Evolutionary conservation across 2,329 filamentous ascomycete genomes (phyloP), one percentile per base, ranked within the genome.

Genomic region (Escovopsis sp.): DNA sequence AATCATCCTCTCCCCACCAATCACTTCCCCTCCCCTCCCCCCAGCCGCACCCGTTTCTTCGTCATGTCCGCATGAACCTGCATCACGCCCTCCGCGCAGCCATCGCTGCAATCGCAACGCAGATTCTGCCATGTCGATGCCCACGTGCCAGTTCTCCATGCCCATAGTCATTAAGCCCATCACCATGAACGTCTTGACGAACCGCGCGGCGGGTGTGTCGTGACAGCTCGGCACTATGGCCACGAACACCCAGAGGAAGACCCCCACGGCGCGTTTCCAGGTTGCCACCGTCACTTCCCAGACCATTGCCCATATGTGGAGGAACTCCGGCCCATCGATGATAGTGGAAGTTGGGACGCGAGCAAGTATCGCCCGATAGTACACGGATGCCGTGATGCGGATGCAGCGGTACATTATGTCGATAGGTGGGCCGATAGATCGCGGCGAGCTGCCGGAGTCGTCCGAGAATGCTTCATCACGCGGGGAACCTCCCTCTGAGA

Each of bases 101-200:
- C 68, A 72, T 9, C 55, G 49, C 48, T 69, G 64, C 40, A 72
- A 46, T 26, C 52, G 57, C 46, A 69, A 48, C 4, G 55, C 59
- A 1, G 57, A 59, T 12, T 53, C 53, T 23, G 64, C 62, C 4
- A 63, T 56, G 5, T 59, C 58, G 4, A 57, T 55, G 1, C 59
- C 59, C 10, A 70, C 56, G 38, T 67, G 63, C 69, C 69, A 73
- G 46, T 68, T 66, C 39, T 71, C 68, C 30, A 70, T 55, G 0
- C 61, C 64, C 43, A 69, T 61, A 41, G 68, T 66, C 47, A 69
- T 60, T 35, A 67, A 56, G 4, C 61, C 63, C 8, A 62, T 56
- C 12, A 64, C 61, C 26, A 69, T 55, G 45, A 69, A 55, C 33
- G 63, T 67, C 58, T 66, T 69, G 47, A 68, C 59, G 41, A 69